These are phyloP conservation scores for Cladosporium colombiae DNA, from an alignment of 2,329 filamentous ascomycete species.

Conservation along the genomic window DNA sequence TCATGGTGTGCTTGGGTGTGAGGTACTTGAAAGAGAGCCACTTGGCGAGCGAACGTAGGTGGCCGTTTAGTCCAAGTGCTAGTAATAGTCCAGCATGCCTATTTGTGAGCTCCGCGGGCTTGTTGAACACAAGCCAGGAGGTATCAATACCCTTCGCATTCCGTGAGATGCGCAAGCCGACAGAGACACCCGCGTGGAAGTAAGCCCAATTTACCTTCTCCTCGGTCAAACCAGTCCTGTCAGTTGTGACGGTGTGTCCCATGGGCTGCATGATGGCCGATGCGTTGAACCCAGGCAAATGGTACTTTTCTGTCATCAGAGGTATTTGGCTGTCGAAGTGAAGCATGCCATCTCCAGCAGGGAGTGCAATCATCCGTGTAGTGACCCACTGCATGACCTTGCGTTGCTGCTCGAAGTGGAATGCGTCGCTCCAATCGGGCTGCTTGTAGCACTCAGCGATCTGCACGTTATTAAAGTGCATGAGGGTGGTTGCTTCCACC, in stretches of 20 bases:
- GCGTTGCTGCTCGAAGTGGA: slow-evolving; percentile 90
- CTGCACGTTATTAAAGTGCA: slow-evolving; percentile 82
- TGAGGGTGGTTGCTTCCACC: slow-evolving; percentile 77
- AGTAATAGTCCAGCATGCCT: slow-evolving; percentile 94
- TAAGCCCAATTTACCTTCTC: slow-evolving; percentile 99
- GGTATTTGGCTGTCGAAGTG: slow-evolving; percentile 87
- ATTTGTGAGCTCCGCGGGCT: slow-evolving; percentile 87
- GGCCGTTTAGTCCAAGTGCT: slow-evolving; percentile 88
- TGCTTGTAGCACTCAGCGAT: slow-evolving; percentile 75
- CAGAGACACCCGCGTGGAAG: slow-evolving; percentile 95
- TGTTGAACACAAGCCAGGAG: slow-evolving; percentile 98
- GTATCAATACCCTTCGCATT: slow-evolving; percentile 93
- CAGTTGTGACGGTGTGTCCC: slow-evolving; percentile 90
- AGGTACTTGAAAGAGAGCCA: slow-evolving; percentile 99
- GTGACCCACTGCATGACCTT: slow-evolving; percentile 84
- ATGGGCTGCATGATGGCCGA: slow-evolving; percentile 89
- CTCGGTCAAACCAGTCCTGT: slow-evolving; percentile 83
- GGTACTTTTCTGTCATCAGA: slow-evolving; percentile 87
- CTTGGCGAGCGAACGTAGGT: slow-evolving; percentile 90
- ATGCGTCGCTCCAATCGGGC: slow-evolving; percentile 78
- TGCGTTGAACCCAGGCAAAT: slow-evolving; percentile 85
- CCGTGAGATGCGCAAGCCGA: slow-evolving; percentile 85
- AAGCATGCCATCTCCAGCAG: slow-evolving; percentile 81
- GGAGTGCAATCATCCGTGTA: slow-evolving; percentile 82
- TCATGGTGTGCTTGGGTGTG: slow-evolving; percentile 99